These are phyloP conservation scores for Kluyveromyces dobzhanskii DNA, from an alignment of 805 yeast genomes.

Conservation along the genomic window DNA sequence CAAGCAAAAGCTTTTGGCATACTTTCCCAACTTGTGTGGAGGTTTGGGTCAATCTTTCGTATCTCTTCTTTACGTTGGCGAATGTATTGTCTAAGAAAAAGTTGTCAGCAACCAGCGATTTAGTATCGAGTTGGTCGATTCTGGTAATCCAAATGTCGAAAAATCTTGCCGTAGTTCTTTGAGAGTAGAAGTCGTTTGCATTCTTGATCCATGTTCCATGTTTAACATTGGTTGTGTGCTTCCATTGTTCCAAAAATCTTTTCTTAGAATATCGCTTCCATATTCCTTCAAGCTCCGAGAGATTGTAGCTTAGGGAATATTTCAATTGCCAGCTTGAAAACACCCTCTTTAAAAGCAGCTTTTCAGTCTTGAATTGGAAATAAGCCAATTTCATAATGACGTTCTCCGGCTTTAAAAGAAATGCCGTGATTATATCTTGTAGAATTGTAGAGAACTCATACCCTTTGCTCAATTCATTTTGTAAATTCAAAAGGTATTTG, in stretches of 20 bases:
- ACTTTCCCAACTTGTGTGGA: neutral
- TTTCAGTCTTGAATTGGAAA: conserved; percentile 11
- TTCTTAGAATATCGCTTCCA: conserved; percentile 12
- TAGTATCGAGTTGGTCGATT: conserved; percentile 12
- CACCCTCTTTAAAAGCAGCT: conserved; percentile 4
- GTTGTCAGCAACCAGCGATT: conserved; percentile 18
- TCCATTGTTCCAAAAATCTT: conserved; percentile 11
- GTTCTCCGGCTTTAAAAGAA: conserved; percentile 21
- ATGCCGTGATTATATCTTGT: conserved; percentile 13
- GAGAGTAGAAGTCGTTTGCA: conserved; percentile 11
- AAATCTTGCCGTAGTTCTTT: conserved; percentile 11
- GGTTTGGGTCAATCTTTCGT: neutral
- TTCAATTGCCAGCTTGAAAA: conserved; percentile 16
- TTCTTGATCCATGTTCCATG: conserved; percentile 6
- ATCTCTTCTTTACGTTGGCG: conserved; percentile 8
- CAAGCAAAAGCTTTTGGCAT: neutral
- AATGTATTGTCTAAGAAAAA: conserved; percentile 16
- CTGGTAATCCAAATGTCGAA: conserved; percentile 15
- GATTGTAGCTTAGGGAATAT: conserved; percentile 7
- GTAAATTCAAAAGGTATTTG: conserved; percentile 13
- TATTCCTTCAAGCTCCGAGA: conserved; percentile 8
- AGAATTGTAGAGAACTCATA: conserved; percentile 12
- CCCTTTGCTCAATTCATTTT: conserved; percentile 16
- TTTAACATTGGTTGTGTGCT: conserved; percentile 4
- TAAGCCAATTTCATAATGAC: conserved; percentile 16